Evolutionary conservation across 129 eudicot species (phyloP).

Genomic region (Centella asiatica): DNA sequence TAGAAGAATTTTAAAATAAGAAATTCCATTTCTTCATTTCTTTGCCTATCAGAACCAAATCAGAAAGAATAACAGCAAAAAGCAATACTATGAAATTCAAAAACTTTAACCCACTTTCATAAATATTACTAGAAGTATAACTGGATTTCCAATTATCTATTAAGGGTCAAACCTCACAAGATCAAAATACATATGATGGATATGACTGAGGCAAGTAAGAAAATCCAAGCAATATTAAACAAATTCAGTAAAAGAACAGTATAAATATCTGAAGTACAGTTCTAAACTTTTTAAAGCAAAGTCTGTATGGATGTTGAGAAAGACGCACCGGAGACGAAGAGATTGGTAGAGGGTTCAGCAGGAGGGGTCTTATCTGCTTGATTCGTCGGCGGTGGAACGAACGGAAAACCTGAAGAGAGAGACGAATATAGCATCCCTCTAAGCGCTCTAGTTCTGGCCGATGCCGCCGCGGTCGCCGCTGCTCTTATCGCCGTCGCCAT

Average conservation of each 20-base stretch:
- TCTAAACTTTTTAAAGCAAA: background rate
- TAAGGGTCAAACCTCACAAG: too few relatives aligned
- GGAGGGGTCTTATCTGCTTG: slow-evolving; percentile 42
- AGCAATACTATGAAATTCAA: too few relatives aligned
- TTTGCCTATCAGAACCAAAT: too few relatives aligned
- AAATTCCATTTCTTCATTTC: too few relatives aligned
- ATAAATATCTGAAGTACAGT: background rate
- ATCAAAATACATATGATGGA: too few relatives aligned
- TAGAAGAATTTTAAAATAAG: too few relatives aligned
- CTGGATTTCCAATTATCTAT: too few relatives aligned
- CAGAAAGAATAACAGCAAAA: too few relatives aligned
- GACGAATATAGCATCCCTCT: slow-evolving; percentile 44
- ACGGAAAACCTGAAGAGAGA: slow-evolving; percentile 32
- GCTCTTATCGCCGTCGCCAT: slow-evolving; percentile 47
- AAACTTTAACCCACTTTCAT: too few relatives aligned
- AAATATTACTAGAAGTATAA: too few relatives aligned
- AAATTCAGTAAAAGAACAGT: background rate
- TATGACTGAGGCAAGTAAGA: too few relatives aligned
- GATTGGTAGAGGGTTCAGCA: slow-evolving; percentile 70
- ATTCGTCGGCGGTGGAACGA: slow-evolving; percentile 33
- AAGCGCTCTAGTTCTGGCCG: slow-evolving; percentile 40
- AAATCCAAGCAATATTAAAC: too few relatives aligned
- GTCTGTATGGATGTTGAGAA: background rate
- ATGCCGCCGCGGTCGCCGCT: slow-evolving; percentile 31
- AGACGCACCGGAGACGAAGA: slow-evolving; percentile 74